These are phyloP conservation scores for Lasiosphaeris hirsuta DNA, from an alignment of 495 filamentous ascomycete genomes.

Conservation along the genomic window DNA sequence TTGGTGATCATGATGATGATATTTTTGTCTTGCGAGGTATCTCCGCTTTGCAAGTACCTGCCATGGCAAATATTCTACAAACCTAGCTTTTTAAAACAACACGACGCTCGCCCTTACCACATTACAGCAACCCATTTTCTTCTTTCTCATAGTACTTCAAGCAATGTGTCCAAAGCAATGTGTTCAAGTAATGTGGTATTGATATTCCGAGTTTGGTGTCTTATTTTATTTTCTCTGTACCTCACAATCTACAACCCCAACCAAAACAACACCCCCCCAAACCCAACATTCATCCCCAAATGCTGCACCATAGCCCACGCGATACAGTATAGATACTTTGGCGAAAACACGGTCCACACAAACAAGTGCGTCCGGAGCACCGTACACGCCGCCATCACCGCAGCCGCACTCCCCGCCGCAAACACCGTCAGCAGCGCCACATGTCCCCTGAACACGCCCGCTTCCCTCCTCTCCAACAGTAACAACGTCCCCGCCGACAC, in stretches of 20 bases:
- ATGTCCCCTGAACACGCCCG: constrained; percentile 42
- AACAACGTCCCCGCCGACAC: constrained; percentile 56
- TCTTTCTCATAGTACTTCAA: no score
- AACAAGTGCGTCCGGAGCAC: constrained; percentile 84
- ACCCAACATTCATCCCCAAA: constrained; percentile 61
- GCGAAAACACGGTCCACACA: constrained; percentile 98
- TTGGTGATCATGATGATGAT: no score
- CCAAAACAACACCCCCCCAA: constrained; percentile 57
- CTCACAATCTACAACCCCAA: constrained; percentile 27
- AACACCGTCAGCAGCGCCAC: constrained; percentile 64
- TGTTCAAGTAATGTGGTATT: no score
- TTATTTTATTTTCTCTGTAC: no score
- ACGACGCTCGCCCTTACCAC: no score
- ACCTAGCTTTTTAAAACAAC: no score
- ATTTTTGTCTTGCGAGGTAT: no score
- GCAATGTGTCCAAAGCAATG: no score
- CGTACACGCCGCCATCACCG: constrained; percentile 87
- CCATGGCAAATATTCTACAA: no score
- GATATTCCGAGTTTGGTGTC: no score
- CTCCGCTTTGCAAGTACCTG: no score
- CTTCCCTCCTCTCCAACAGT: constrained; percentile 29
- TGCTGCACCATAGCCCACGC: constrained; percentile 85
- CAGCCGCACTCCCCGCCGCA: constrained; percentile 53
- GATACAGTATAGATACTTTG: constrained; percentile 90
- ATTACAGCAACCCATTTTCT: no score